Base-by-base conservation (phyloP, 2,329 filamentous ascomycete species). In the Hypoxylon sp. region DNA sequence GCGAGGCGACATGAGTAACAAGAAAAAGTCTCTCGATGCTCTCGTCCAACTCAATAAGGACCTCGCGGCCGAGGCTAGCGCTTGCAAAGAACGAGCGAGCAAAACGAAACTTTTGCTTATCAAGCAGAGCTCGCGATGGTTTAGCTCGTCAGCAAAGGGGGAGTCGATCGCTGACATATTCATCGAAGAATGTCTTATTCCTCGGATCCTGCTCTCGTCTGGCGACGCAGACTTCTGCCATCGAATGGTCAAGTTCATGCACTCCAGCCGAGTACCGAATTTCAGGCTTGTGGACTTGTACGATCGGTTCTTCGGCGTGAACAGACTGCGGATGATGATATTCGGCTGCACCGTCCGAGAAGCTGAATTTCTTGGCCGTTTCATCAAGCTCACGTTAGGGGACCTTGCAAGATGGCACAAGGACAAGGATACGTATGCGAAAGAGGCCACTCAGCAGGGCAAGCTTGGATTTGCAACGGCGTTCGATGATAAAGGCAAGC, bases 161-260 rank as follows among this genome's bases (percentile, higher is more conserved):
- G 87, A 89, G 55, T 79, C 79, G 6, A 81, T 96, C 3, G 90
- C 94, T 48, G 86, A 92, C 67, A 83, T 85, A 3, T 77, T 99
- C 15, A 83, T 99, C 8, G 92, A 98, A 74, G 88, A 96, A 67
- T 99, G 95, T 72, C 87, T 99, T 65, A 76, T 98, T n/a, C 95
- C 95, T 8, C 88, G 95, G 37, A 81, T 96, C 15, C 82, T 95
- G 21, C 80, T 97, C 24, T 97, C 93, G 0, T 86, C 92, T 1
- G 83, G 90, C 46, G 95, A 99, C 72, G 91, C 94, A 0, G 91
- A 96, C 66, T 99, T 91, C 77, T 89, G 87, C 52, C 96, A 93
- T 75, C 86, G 88, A 64, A 88, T 98, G 78, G 80, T 98, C 70
- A 92, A 91, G 69, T 91, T 91, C 68, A 83, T 99, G 50, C 95